A percentile compares a stretch with the other conserved stretches of the same genome.
These are phyloP conservation scores for Verticillium tricorpus DNA, from an alignment of 2,329 filamentous ascomycete species.

Conservation along the genomic window DNA sequence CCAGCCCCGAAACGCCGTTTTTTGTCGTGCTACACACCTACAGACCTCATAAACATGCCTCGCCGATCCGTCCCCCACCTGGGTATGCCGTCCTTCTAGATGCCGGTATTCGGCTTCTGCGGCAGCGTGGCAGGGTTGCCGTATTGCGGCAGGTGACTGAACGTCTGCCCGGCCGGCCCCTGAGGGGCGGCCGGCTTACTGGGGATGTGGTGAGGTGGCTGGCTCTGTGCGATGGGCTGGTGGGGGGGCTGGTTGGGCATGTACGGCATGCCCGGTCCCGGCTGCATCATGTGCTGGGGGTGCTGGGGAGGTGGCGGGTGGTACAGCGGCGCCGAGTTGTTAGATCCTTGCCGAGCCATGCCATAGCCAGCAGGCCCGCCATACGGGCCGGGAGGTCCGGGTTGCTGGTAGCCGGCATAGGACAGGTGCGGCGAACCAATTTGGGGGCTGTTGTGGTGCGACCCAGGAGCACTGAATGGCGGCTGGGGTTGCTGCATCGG, in stretches of 20 bases:
- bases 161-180: slow-evolving; percentile 37
- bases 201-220: slow-evolving; percentile 37
- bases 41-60: neutral
- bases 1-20: neutral
- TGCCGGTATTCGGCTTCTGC: slow-evolving; percentile 51
- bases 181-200: slow-evolving; percentile 41
- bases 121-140: slow-evolving; percentile 57
- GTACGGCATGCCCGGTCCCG: slow-evolving; percentile 26
- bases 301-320: slow-evolving; percentile 29
- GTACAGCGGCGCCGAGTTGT: slow-evolving; percentile 48
- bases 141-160: slow-evolving; percentile 51
- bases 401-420: slow-evolving; percentile 44
- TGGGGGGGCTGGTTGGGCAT: slow-evolving; percentile 28
- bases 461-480: slow-evolving; percentile 42
- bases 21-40: neutral
- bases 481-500: slow-evolving; percentile 43
- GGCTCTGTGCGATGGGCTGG: slow-evolving; percentile 24
- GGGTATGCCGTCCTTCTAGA: slow-evolving; percentile 22
- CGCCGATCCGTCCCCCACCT: neutral
- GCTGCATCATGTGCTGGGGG: slow-evolving; percentile 29
- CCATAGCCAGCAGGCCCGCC: slow-evolving; percentile 40
- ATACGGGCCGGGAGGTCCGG: slow-evolving; percentile 40
- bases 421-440: slow-evolving; percentile 46
- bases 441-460: slow-evolving; percentile 50
- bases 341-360: slow-evolving; percentile 54